Conservation (phyloP, 2,329 filamentous ascomycete species). For the Pleurostoma richardsiae region DNA sequence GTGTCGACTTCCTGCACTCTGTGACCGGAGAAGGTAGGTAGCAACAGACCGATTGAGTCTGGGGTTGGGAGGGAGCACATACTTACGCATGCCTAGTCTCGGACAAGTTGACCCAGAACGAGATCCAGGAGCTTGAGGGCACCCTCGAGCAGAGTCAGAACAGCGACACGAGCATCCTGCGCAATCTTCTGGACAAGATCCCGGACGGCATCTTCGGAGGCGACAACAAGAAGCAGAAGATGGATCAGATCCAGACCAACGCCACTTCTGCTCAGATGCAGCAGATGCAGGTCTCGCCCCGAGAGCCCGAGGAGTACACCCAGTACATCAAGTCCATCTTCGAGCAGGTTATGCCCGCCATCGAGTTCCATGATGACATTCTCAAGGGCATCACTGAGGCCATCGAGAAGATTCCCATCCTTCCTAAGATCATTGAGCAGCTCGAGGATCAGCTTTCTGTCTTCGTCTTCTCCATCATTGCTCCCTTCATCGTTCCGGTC, state of each 20-base stretch:
- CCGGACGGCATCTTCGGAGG: constrained; percentile 75
- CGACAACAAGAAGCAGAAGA: constrained; percentile 67
- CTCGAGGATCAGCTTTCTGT: constrained; percentile 81
- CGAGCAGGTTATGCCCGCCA: constrained; percentile 78
- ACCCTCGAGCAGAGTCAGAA: constrained; percentile 63
- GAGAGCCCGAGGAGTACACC: constrained; percentile 80
- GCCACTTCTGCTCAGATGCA: constrained; percentile 71
- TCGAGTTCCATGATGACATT: constrained; percentile 86
- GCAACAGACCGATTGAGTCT: not conserved
- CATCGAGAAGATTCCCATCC: constrained; percentile 78
- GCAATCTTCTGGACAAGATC: constrained; percentile 75
- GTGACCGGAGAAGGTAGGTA: constrained; percentile 62
- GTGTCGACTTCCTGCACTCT: constrained; percentile 89
- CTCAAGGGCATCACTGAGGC: constrained; percentile 74
- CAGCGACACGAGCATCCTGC: constrained; percentile 68
- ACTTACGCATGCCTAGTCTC: constrained; percentile 47
- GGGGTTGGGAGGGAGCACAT: not conserved
- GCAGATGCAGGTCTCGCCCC: constrained; percentile 68
- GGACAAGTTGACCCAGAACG: constrained; percentile 87
- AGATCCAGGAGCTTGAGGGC: constrained; percentile 84
- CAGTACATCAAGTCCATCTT: constrained; percentile 69
- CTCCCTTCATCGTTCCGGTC: constrained; percentile 81
- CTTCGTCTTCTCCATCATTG: constrained; percentile 88
- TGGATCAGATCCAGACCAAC: constrained; percentile 75
- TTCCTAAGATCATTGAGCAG: constrained; percentile 81